phyloP scores from a whole-genome alignment of 208 protist genomes.

The Acanthamoeba rhysodes region DNA sequence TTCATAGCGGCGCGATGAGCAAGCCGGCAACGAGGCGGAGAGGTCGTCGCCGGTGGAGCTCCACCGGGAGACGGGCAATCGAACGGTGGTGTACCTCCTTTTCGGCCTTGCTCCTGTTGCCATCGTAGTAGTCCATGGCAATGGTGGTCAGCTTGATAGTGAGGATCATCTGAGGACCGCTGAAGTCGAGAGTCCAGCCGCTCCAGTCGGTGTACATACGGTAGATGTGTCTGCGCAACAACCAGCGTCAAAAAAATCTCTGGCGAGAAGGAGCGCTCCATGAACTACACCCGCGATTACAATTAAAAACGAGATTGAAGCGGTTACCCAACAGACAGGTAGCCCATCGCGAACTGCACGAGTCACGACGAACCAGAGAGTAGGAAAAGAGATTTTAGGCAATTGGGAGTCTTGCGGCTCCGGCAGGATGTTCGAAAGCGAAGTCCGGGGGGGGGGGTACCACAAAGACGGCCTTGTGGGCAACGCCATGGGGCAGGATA shows the following conservation, averaged over 20 bases:
- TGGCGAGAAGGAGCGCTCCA: background rate
- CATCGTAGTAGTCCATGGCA: constrained; percentile 87
- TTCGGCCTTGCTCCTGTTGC: constrained; percentile 51
- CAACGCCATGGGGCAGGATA: constrained; percentile 27
- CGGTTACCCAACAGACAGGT: constrained; percentile 58
- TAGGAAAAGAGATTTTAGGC: no score
- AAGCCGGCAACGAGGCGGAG: background rate
- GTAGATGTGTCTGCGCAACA: constrained; percentile 84
- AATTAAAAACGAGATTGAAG: background rate
- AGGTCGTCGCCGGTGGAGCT: background rate
- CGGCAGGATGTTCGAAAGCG: background rate
- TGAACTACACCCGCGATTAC: background rate
- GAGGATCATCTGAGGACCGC: constrained; percentile 88
- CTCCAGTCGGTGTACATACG: constrained; percentile 87
- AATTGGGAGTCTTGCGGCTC: no score
- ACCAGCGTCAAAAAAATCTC: background rate
- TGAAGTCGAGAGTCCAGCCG: constrained; percentile 89
- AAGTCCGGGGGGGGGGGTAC: background rate
- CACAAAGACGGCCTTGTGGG: constrained; percentile 73
- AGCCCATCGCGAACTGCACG: constrained; percentile 39
- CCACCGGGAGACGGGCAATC: background rate
- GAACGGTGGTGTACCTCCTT: constrained; percentile 40
- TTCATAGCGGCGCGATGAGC: background rate
- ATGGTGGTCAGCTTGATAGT: constrained; percentile 86
- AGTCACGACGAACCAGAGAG: background rate